phyloP scores from a whole-genome alignment of 495 filamentous ascomycete genomes.

The Monascus purpureus region DNA sequence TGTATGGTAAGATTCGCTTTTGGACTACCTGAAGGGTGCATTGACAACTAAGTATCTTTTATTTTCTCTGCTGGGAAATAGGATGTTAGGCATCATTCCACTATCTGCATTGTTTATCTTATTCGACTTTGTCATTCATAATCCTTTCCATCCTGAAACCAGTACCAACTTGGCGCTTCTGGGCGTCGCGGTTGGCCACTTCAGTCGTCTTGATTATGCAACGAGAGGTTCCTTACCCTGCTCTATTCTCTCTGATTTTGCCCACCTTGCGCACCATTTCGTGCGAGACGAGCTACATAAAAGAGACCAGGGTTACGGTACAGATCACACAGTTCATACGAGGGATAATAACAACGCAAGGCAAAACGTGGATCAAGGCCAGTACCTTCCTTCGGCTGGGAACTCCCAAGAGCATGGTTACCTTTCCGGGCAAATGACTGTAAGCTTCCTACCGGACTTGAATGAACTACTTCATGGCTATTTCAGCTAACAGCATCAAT shows the following conservation, averaged over 20 bases:
- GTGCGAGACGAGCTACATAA: neutral
- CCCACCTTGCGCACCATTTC: constrained; percentile 16
- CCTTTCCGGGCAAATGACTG: neutral
- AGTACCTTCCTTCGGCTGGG: neutral
- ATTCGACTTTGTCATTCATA: constrained; percentile 28
- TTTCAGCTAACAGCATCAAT: too few relatives aligned
- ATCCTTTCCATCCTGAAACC: constrained; percentile 22
- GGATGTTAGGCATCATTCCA: constrained; percentile 13
- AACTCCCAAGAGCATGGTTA: neutral
- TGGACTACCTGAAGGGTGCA: too few relatives aligned
- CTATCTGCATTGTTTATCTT: constrained; percentile 23
- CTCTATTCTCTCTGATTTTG: constrained; percentile 17
- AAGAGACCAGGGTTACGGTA: neutral
- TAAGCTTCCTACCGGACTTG: neutral
- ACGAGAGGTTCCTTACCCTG: constrained; percentile 15
- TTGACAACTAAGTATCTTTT: too few relatives aligned
- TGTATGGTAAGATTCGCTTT: constrained; percentile 11
- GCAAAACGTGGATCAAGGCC: neutral
- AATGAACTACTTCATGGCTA: neutral
- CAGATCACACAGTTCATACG: neutral
- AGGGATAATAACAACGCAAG: neutral
- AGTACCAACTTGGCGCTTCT: constrained; percentile 17
- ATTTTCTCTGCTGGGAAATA: too few relatives aligned
- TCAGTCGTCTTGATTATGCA: constrained; percentile 17
- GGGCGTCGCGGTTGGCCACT: constrained; percentile 18